A percentile compares a stretch with the other conserved stretches of the same genome.
Evolutionary conservation across 352 stramenopile species (phyloP).

Genomic region (Discostella stelligera): DNA sequence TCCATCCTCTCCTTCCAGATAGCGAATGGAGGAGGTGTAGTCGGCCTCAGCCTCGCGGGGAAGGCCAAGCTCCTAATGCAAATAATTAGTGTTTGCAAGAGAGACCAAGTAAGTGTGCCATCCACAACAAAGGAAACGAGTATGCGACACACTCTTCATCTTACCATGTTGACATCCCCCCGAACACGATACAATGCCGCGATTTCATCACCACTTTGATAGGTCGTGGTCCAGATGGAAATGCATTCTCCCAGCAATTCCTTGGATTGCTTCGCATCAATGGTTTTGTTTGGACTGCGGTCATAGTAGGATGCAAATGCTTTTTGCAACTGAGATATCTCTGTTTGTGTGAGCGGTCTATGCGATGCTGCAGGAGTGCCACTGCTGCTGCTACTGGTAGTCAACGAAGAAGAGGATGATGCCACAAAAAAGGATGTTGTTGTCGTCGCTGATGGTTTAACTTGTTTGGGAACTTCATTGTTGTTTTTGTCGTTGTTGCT

Average conservation of each 20-base stretch:
- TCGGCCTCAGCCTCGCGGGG: constrained; percentile 47
- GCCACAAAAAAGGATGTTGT: background rate
- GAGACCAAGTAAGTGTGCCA: background rate
- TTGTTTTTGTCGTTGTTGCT: background rate
- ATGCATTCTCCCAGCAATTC: constrained; percentile 58
- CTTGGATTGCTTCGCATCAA: constrained; percentile 16
- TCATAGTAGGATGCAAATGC: constrained; percentile 49
- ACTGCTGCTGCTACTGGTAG: too few relatives aligned
- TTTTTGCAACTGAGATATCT: constrained; percentile 60
- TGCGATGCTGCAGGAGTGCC: background rate
- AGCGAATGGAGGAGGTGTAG: constrained; percentile 60
- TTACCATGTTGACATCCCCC: constrained; percentile 68
- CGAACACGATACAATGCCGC: constrained; percentile 69
- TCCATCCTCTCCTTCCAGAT: constrained; percentile 49
- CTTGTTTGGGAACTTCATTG: too few relatives aligned
- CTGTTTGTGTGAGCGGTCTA: constrained; percentile 52
- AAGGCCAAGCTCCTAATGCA: constrained; percentile 22
- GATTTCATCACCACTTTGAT: constrained; percentile 63
- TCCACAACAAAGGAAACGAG: background rate
- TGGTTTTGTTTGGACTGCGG: constrained; percentile 17
- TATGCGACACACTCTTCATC: background rate
- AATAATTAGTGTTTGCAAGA: background rate
- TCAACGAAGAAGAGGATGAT: background rate
- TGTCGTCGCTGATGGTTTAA: background rate
- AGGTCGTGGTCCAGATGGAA: constrained; percentile 42